Conservation (phyloP, 345 rosid species). For the Citrus unshiu region DNA sequence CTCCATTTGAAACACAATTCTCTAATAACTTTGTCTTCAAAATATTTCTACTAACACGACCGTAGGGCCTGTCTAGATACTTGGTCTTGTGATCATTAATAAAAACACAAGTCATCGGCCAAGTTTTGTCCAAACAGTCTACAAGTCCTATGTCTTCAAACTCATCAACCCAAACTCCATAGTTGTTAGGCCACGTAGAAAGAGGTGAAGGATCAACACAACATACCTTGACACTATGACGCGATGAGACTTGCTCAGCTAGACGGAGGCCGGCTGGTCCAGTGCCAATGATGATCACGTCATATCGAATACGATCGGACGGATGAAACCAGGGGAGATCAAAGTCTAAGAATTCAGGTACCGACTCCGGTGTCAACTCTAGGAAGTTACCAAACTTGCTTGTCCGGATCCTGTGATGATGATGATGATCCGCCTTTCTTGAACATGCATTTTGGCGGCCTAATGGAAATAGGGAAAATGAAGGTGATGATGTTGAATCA, state of each 20-base stretch:
- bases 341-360: conserved; percentile 31
- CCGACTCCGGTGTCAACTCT: conserved; percentile 40
- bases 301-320: conserved; percentile 30
- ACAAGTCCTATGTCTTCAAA: conserved; percentile 47
- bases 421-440: neutral
- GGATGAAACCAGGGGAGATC: conserved; percentile 42
- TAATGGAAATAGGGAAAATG: conserved; percentile 11
- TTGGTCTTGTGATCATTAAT: conserved; percentile 42
- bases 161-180: conserved; percentile 80
- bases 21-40: conserved; percentile 44
- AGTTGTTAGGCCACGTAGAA: conserved; percentile 57
- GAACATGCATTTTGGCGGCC: neutral
- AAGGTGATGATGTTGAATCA: neutral
- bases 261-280: conserved; percentile 73
- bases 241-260: conserved; percentile 55
- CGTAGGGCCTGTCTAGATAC: conserved; percentile 57
- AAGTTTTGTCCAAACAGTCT: conserved; percentile 55
- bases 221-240: conserved; percentile 51
- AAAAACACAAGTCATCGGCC: conserved; percentile 51
- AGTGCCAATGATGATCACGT: conserved; percentile 56
- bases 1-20: conserved; percentile 44
- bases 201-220: conserved; percentile 73
- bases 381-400: conserved; percentile 48
- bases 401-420: conserved; percentile 13
- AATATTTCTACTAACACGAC: conserved; percentile 46